phyloP scores from a whole-genome alignment of 106 monocot genomes.

The Dactylorhiza incarnata region DNA sequence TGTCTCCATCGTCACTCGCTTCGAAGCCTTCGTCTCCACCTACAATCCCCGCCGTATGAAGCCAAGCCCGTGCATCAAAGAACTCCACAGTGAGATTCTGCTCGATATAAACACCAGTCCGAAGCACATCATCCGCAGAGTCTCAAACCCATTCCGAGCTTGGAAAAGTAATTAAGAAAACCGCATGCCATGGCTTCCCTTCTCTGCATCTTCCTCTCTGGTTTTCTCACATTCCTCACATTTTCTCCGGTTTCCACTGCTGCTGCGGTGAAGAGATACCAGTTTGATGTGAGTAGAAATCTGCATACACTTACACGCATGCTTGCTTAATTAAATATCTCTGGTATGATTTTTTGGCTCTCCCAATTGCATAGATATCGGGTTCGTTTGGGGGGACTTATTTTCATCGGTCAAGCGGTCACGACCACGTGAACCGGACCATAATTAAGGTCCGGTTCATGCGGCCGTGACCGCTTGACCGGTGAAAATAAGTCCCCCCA shows the following conservation, averaged over 20 bases:
- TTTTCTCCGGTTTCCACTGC: not conserved
- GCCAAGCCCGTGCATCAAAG: not conserved
- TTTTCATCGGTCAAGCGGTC: no score
- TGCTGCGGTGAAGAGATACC: conserved; percentile 20
- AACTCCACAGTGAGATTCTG: not conserved
- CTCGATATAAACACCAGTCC: not conserved
- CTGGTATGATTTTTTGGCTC: no score
- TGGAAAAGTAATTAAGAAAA: not conserved
- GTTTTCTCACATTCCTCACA: not conserved
- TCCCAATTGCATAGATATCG: no score
- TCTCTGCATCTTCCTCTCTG: not conserved
- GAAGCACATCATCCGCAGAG: not conserved
- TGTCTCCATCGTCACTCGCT: conserved; percentile 19
- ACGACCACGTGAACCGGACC: no score
- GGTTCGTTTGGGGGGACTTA: no score
- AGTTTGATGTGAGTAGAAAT: conserved; percentile 19
- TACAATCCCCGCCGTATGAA: not conserved
- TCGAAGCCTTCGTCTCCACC: conserved; percentile 17
- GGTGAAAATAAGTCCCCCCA: no score
- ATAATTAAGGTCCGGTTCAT: no score
- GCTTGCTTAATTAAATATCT: no score
- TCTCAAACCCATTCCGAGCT: not conserved
- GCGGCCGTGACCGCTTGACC: no score
- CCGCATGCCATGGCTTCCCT: not conserved
- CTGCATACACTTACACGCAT: no score